These are phyloP conservation scores for Paraphoma sp. DNA, from an alignment of 2,329 filamentous ascomycete genomes.

Conservation along the genomic window DNA sequence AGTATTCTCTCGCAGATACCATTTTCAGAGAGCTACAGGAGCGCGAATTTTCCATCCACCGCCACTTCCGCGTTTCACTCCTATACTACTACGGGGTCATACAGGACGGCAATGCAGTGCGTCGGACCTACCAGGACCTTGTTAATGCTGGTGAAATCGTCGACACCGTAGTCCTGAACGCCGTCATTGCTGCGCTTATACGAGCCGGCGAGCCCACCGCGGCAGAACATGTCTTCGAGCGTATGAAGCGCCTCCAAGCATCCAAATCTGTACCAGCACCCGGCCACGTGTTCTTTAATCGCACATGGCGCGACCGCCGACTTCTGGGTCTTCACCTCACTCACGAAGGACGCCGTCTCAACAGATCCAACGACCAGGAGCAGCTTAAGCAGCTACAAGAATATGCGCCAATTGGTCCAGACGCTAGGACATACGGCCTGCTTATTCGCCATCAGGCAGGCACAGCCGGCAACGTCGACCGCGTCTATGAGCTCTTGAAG, in stretches of 20 bases:
- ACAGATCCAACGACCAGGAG: conserved; percentile 55
- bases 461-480: conserved; percentile 72
- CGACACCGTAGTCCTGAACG: conserved; percentile 86
- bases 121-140: conserved; percentile 80
- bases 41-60: conserved; percentile 72
- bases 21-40: conserved; percentile 80
- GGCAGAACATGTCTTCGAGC: conserved; percentile 80
- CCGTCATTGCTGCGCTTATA: conserved; percentile 80
- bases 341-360: conserved; percentile 50
- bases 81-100: conserved; percentile 85
- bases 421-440: conserved; percentile 80
- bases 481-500: conserved; percentile 72
- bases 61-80: conserved; percentile 80
- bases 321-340: conserved; percentile 57
- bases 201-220: conserved; percentile 76
- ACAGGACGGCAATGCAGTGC: conserved; percentile 74
- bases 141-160: conserved; percentile 87
- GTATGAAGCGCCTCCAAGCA: conserved; percentile 74
- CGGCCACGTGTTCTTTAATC: conserved; percentile 37
- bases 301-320: conserved; percentile 51
- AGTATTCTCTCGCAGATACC: conserved; percentile 83
- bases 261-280: conserved; percentile 36
- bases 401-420: conserved; percentile 70
- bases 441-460: conserved; percentile 77
- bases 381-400: conserved; percentile 69